phyloP scores from a whole-genome alignment of 495 filamentous ascomycete genomes.

The Trichodelitschia bisporula region DNA sequence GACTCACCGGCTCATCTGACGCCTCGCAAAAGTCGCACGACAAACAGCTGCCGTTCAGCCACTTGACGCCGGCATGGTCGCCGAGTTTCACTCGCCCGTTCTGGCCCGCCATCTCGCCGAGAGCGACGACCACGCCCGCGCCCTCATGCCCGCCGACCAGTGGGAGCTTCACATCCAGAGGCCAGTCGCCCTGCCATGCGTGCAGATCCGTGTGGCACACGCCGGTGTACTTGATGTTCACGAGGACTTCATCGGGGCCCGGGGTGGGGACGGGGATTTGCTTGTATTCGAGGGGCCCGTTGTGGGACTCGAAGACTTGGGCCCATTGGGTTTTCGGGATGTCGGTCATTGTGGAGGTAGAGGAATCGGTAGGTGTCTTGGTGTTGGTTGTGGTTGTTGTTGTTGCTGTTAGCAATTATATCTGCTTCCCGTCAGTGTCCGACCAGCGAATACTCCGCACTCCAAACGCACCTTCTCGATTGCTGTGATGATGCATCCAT shows the following conservation, averaged over 20 bases:
- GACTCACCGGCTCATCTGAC: conserved; percentile 47
- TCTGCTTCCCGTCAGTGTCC: no score
- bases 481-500: no score
- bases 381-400: no score
- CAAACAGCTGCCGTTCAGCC: conserved; percentile 68
- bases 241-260: conserved; percentile 63
- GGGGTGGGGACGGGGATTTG: conserved; percentile 58
- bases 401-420: no score
- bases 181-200: conserved; percentile 77
- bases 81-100: conserved; percentile 39
- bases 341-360: no score
- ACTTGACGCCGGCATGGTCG: conserved; percentile 42
- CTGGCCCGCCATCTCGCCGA: conserved; percentile 45
- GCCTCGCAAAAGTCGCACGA: conserved; percentile 58
- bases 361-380: no score
- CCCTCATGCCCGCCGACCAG: conserved; percentile 89
- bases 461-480: no score
- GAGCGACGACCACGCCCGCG: conserved; percentile 63
- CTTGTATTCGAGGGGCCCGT: conserved; percentile 54
- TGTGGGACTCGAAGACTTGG: conserved; percentile 56
- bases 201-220: conserved; percentile 74
- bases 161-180: conserved; percentile 48
- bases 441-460: no score
- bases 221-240: conserved; percentile 81
- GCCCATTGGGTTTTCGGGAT: conserved; percentile 67